These are phyloP conservation scores for Ajuga reptans DNA, from an alignment of 305 asterid species.

Conservation along the genomic window DNA sequence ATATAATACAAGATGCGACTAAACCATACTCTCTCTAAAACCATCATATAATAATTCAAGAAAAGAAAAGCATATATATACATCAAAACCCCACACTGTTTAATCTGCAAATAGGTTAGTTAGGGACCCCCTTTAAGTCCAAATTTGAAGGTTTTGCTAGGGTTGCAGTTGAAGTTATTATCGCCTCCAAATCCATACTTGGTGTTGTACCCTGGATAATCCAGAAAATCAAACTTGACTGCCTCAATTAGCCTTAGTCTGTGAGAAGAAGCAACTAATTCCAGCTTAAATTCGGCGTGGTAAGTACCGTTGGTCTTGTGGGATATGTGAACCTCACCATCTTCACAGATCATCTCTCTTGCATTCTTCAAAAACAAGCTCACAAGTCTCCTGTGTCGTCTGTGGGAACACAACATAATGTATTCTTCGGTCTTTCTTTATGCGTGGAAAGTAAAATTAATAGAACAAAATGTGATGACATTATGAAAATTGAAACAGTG, in stretches of 20 bases:
- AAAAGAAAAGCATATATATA: too few species aligned
- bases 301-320: conserved; percentile 33
- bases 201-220: conserved; percentile 33
- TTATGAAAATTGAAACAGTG: too few species aligned
- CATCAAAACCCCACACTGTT: background rate
- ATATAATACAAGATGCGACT: too few species aligned
- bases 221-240: background rate
- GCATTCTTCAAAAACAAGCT: conserved; percentile 31
- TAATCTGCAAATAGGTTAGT: background rate
- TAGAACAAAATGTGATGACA: too few species aligned
- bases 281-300: conserved; percentile 19
- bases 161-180: conserved; percentile 25
- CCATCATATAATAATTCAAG: too few species aligned
- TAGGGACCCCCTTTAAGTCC: background rate
- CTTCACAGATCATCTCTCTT: conserved; percentile 21
- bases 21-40: too few species aligned
- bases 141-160: conserved; percentile 35
- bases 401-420: background rate
- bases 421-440: too few species aligned
- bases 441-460: too few species aligned
- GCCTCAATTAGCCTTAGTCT: conserved; percentile 28
- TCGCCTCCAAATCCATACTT: conserved; percentile 39
- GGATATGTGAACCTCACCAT: conserved; percentile 36
- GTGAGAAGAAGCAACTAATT: conserved; percentile 16
- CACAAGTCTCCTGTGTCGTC: conserved; percentile 28